Base-by-base conservation (phyloP, 352 stramenopile genomes). In the Phytophthora lateralis region DNA sequence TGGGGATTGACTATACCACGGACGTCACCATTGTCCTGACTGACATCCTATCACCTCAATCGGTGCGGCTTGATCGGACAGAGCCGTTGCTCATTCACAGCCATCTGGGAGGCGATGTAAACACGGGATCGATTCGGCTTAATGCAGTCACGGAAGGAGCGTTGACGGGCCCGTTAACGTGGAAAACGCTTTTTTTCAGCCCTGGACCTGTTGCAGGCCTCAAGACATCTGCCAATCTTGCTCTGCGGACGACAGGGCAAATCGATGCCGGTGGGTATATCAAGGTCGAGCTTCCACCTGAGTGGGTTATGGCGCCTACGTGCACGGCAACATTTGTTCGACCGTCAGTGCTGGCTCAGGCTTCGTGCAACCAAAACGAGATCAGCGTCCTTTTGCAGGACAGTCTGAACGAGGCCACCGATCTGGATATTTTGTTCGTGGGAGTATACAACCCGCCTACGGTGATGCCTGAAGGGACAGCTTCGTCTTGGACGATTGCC, bases 201-300 rank as follows among this genome's bases (percentile, higher is more conserved):
- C 82, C 82, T 14, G 82, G 82, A 7, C 73, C 79, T 26, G 82
- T 91, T 14, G 78, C 82, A 3, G 78, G 69, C 6, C 56, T 89
- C 15, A 48, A 60, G 17, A 88, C 75, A 0, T 85, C 58, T 2
- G 75, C 78, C 3, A 66, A 63, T 2, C 50, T 89, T 14, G 57
- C 58, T 1, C 70, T 89, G n/a, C 56, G 69, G 21, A 78, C 69
- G 3, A 78, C 47, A 15, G 82, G 82, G 1, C 63, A 65, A 18
- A 71, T 91, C 10, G 37, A 63, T 14, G 30, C 55, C 6, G 61
- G 67, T 20, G 76, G 79, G 6, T 46, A 55, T 0, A 76, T 91
- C 26, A 7, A 57, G 11, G 39, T 91, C 2, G 59, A 63, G 7
- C 61, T 91, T 27, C 78, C 79, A 10, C 56, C 47, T 5, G 75